Evolutionary conservation across 192 early-diverging fungal species (phyloP), one percentile per base, ranked within the genome.

Genomic region (Mortierella hygrophila): DNA sequence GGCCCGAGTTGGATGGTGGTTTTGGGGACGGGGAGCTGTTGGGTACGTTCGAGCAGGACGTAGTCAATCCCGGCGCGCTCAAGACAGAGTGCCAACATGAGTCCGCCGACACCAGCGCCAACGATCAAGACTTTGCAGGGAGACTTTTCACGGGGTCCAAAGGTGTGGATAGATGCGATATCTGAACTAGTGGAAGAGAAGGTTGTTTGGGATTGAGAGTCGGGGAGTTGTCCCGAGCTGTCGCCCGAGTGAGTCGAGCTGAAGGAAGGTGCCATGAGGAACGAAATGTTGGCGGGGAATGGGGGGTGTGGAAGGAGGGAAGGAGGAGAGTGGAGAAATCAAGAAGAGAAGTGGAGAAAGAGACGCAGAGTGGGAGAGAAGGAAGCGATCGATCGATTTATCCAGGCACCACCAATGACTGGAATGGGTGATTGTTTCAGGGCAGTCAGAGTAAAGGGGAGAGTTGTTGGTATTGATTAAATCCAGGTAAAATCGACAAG

Each of bases 31-130:
- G 70, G 76, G 47, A 74, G 76, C 5, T 78, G 76, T 21, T 42
- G 42, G 42, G 72, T 26, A 3, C 78, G 54, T n/a, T 85, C 83
- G 11, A 85, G 55, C 26, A 85, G 26, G 18, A 80, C 74, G 42
- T 76, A 85, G 35, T 85, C 83, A 40, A 85, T 85, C 7, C 83
- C 83, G n/a, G 83, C 83, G 13, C 70, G 73, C 60, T 85, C 78
- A 6, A 85, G 70, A 73, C 83, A 85, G 20, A 80, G 41, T 7
- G 49, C 83, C 70, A 85, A 49, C 72, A 80, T 60, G 41, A 85
- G 47, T 9, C 83, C 83, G 20, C 83, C 83, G 1, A 85, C 74
- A 40, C 83, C 83, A 38, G 83, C 83, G 20, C 83, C 83, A 13
- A 85, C 78, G 21, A 85, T 80, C 29, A 85, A n/a, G 18, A 80